Percentiles rank a stretch among this genome's conserved stretches.
These are phyloP conservation scores for Fusarium sp. DNA, from an alignment of 2,329 filamentous ascomycete genomes.

Conservation along the genomic window DNA sequence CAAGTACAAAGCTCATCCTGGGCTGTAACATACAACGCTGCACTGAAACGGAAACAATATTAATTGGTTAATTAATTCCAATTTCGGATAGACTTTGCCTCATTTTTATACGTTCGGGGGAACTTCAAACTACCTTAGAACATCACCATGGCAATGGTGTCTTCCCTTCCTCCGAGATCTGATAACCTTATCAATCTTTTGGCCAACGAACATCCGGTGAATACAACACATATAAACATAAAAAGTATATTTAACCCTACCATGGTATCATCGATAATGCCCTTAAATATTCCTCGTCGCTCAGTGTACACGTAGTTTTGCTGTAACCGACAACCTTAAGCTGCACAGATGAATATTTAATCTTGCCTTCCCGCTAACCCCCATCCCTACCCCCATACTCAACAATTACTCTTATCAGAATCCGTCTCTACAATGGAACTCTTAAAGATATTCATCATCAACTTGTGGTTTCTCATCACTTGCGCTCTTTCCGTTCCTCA, in stretches of 20 bases:
- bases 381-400: not conserved
- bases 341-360: too few species aligned
- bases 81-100: too few species aligned
- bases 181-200: too few species aligned
- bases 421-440: slow-evolving; percentile 31
- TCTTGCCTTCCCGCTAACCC: slow-evolving; percentile 13
- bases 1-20: not conserved
- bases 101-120: not conserved
- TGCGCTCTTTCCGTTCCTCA: slow-evolving; percentile 32
- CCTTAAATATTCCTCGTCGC: too few species aligned
- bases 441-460: slow-evolving; percentile 22
- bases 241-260: too few species aligned
- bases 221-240: too few species aligned
- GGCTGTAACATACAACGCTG: slow-evolving; percentile 21
- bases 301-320: too few species aligned
- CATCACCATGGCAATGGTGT: too few species aligned
- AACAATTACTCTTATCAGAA: not conserved
- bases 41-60: slow-evolving; percentile 7
- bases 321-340: too few species aligned
- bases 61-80: not conserved
- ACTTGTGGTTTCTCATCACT: slow-evolving; percentile 32
- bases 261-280: too few species aligned
- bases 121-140: not conserved
- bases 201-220: too few species aligned
- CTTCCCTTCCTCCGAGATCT: too few species aligned